Conservation (phyloP, 306 rosid species). For the Vigna hirtella region DNA sequence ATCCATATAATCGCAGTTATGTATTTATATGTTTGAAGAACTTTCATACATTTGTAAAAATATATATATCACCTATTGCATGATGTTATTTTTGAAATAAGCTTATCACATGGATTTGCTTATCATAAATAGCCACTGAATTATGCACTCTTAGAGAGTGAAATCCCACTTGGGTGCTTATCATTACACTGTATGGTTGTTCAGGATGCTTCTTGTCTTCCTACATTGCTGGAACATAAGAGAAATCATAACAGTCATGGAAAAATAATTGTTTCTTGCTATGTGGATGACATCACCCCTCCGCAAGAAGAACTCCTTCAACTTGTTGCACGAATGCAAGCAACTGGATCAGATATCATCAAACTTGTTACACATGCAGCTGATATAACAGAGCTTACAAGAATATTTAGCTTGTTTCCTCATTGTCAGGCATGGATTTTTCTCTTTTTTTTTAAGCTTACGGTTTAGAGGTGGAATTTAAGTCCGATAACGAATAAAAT, state of each 20-base stretch:
- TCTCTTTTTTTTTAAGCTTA: background rate
- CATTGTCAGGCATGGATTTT: conserved; percentile 45
- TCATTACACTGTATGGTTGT: background rate
- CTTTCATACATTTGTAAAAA: too few species aligned
- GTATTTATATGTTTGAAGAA: too few species aligned
- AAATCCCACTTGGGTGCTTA: too few species aligned
- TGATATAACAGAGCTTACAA: conserved; percentile 51
- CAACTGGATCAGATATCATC: conserved; percentile 53
- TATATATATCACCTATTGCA: too few species aligned
- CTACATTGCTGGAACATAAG: conserved; percentile 31
- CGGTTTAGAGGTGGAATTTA: too few species aligned
- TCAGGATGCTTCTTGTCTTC: conserved; percentile 49
- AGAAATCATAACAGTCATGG: conserved; percentile 18
- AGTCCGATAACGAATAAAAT: too few species aligned
- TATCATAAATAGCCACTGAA: too few species aligned
- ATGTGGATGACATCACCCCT: conserved; percentile 52
- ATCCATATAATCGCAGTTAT: too few species aligned
- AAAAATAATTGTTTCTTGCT: conserved; percentile 55
- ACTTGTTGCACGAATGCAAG: conserved; percentile 45
- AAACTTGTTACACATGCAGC: conserved; percentile 52
- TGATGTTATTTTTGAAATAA: too few species aligned
- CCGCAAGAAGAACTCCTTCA: conserved; percentile 44
- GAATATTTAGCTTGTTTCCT: conserved; percentile 49
- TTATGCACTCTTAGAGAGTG: too few species aligned
- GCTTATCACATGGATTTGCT: too few species aligned